phyloP scores from a whole-genome alignment of 2,329 filamentous ascomycete genomes.

The Fusarium virguliforme region DNA sequence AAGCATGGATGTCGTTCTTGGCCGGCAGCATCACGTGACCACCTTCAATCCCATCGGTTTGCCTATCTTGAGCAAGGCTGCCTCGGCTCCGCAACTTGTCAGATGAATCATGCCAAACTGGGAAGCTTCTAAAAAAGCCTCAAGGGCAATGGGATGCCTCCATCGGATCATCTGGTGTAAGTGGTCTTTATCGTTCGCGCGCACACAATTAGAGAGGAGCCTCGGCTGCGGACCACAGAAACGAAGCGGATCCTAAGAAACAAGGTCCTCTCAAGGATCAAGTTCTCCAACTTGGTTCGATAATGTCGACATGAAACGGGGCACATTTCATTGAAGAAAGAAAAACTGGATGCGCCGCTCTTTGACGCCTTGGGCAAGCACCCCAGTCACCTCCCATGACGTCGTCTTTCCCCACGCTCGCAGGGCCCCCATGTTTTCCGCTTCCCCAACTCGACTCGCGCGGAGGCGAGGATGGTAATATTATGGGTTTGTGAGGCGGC shows the following conservation, averaged over 20 bases:
- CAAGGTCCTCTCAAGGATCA: slow-evolving; percentile 5
- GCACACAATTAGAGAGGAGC: background rate
- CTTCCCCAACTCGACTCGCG: slow-evolving; percentile 34
- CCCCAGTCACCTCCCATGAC: slow-evolving; percentile 42
- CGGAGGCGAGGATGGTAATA: slow-evolving; percentile 28
- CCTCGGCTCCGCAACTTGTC: background rate
- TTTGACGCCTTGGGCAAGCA: slow-evolving; percentile 15
- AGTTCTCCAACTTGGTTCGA: background rate
- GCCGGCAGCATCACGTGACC: slow-evolving; percentile 16
- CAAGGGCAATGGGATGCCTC: slow-evolving; percentile 7
- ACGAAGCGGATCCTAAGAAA: slow-evolving; percentile 7
- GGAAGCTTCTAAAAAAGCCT: background rate
- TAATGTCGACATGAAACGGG: slow-evolving; percentile 5
- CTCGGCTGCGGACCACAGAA: background rate
- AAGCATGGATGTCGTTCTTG: slow-evolving; percentile 11
- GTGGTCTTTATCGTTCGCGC: background rate
- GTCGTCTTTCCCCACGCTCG: slow-evolving; percentile 48
- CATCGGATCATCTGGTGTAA: background rate
- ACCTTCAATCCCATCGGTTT: slow-evolving; percentile 17
- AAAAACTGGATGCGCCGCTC: background rate
- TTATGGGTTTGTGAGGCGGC: slow-evolving; percentile 14
- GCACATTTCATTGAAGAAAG: slow-evolving; percentile 4
- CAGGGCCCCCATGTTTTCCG: slow-evolving; percentile 29
- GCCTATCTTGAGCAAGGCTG: slow-evolving; percentile 24
- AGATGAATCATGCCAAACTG: slow-evolving; percentile 25